Evolutionary conservation across 495 filamentous ascomycete genomes (phyloP).

Genomic region (Parathielavia appendiculata): DNA sequence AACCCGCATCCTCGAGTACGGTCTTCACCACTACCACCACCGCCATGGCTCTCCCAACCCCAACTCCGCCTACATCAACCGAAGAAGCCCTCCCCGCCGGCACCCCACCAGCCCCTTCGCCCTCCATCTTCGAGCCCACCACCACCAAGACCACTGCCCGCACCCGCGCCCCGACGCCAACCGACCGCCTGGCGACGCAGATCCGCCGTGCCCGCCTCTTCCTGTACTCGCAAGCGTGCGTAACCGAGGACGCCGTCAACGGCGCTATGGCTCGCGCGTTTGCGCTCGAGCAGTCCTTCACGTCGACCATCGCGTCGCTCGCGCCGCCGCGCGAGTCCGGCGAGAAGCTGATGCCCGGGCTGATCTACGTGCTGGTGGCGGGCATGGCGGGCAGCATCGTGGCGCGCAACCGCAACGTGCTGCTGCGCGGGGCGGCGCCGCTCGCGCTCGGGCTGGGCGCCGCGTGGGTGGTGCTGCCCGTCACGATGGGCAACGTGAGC

Average conservation of each 20-base stretch:
- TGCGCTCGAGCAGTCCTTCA: constrained; percentile 74
- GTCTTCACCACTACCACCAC: constrained; percentile 30
- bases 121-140: constrained; percentile 21
- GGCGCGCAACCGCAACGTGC: constrained; percentile 73
- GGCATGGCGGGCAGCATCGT: constrained; percentile 90
- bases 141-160: constrained; percentile 29
- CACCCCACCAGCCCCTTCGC: constrained; percentile 24
- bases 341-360: constrained; percentile 78
- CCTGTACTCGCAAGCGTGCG: constrained; percentile 65
- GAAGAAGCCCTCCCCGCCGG: neutral
- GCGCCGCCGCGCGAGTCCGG: constrained; percentile 75
- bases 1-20: constrained; percentile 25
- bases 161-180: constrained; percentile 66
- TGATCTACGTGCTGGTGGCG: constrained; percentile 83
- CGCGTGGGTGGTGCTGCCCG: constrained; percentile 67
- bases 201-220: constrained; percentile 75
- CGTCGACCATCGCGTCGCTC: constrained; percentile 77
- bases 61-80: neutral
- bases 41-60: neutral
- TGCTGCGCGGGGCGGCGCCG: constrained; percentile 68
- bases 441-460: constrained; percentile 66
- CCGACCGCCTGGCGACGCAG: constrained; percentile 82
- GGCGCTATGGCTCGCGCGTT: constrained; percentile 66
- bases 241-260: constrained; percentile 75
- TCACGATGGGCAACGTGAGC: constrained; percentile 79